Conservation (phyloP, 163 green algal genomes). For the Chlamydomonas reinhardtii region DNA sequence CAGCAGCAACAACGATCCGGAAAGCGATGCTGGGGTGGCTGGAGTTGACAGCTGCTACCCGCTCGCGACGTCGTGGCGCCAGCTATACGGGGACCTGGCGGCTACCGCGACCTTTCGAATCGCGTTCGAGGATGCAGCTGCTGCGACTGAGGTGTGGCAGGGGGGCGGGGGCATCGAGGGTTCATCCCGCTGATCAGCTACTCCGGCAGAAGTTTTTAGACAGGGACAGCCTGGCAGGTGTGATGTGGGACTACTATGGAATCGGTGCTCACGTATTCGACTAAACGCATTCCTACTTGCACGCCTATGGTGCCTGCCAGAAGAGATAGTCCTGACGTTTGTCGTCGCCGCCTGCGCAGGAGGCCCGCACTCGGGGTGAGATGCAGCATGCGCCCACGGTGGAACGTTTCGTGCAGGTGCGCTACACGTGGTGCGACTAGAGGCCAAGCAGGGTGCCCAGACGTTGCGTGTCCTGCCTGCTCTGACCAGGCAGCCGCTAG, state of each 20-base stretch:
- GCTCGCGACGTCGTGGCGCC: background rate
- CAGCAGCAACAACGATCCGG: background rate
- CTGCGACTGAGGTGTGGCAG: background rate
- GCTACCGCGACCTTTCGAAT: background rate
- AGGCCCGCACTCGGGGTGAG: no score
- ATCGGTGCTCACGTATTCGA: no score
- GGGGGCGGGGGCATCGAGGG: no score
- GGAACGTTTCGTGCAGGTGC: background rate
- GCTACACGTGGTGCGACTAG: no score
- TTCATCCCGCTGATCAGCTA: no score
- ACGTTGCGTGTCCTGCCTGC: background rate
- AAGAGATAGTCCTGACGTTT: no score
- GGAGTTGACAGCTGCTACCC: background rate
- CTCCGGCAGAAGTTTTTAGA: no score
- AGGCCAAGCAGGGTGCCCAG: no score
- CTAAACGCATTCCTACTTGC: no score
- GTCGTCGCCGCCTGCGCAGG: background rate
- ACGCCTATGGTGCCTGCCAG: no score
- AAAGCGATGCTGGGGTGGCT: background rate
- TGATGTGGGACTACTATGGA: no score
- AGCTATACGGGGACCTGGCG: constrained; percentile 4
- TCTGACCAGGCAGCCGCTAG: background rate
- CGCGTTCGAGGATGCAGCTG: background rate
- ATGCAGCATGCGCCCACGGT: background rate
- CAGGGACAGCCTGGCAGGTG: background rate